A percentile compares a stretch with the other conserved stretches of the same genome.
Evolutionary conservation across 164 flowering plant species (phyloP).

Genomic region (Pachysandra terminalis): DNA sequence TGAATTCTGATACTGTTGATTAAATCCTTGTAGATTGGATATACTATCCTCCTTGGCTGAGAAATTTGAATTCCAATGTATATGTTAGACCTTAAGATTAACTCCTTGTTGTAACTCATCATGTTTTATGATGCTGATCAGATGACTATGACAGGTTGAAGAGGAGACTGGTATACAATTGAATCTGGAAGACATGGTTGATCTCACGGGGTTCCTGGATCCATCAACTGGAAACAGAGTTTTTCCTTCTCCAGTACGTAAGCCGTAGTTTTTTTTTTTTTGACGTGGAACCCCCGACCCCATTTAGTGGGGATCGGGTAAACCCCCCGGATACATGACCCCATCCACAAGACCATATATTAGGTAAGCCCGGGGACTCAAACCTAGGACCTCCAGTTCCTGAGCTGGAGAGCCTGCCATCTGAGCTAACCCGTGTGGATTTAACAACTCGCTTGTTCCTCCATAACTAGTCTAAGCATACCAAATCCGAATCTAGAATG

Average conservation of each 20-base stretch:
- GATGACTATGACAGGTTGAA: slow-evolving; percentile 62
- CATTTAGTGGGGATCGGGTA: no score
- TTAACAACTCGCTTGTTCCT: no score
- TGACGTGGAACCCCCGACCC: no score
- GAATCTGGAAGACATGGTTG: slow-evolving; percentile 63
- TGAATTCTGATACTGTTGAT: background rate
- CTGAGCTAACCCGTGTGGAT: no score
- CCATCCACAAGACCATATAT: no score
- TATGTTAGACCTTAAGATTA: background rate
- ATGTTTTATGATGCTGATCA: slow-evolving; percentile 1
- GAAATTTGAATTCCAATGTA: background rate
- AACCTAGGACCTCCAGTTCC: no score
- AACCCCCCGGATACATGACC: no score
- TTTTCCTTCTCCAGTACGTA: slow-evolving; percentile 83
- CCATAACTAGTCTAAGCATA: background rate
- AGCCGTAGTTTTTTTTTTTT: background rate
- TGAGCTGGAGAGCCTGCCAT: no score
- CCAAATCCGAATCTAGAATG: background rate
- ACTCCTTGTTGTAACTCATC: background rate
- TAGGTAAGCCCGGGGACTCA: no score
- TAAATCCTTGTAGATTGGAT: background rate
- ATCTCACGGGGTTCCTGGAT: slow-evolving; percentile 76
- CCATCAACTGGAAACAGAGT: slow-evolving; percentile 74
- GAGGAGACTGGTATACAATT: slow-evolving; percentile 88
- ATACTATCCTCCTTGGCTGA: background rate